A percentile compares a stretch with the other conserved stretches of the same genome.
Evolutionary conservation across 768 basidiomycete genomes (phyloP).

Genomic region (Hemileccinum rubropunctum): DNA sequence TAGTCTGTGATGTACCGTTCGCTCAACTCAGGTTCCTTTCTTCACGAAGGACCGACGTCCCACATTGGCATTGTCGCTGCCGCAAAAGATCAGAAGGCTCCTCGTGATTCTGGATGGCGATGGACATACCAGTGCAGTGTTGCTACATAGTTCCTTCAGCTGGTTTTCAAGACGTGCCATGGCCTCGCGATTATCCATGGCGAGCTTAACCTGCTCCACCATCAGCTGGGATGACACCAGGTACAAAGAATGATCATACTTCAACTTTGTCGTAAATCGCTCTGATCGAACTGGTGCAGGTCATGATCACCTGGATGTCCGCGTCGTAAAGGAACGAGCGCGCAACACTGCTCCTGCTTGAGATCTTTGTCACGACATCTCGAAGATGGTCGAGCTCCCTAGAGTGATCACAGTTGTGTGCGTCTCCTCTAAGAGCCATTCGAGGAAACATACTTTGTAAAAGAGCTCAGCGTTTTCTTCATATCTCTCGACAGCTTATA

Average conservation of each 20-base stretch:
- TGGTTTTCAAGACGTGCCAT: constrained; percentile 12
- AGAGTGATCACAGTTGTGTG: too few species aligned
- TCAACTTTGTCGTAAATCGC: constrained; percentile 4
- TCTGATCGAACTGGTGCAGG: constrained; percentile 11
- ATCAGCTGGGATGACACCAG: neutral
- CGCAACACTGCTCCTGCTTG: neutral
- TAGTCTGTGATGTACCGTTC: too few species aligned
- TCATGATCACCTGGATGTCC: constrained; percentile 7
- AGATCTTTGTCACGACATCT: constrained; percentile 6
- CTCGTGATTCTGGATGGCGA: too few species aligned
- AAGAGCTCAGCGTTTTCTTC: constrained; percentile 1
- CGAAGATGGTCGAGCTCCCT: constrained; percentile 11
- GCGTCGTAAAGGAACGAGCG: constrained; percentile 10
- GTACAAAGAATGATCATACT: neutral
- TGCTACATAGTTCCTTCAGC: neutral
- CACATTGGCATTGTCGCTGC: constrained; percentile 12
- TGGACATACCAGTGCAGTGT: neutral
- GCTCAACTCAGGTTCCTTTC: neutral
- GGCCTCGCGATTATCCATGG: constrained; percentile 7
- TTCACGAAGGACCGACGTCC: neutral
- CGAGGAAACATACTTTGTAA: constrained; percentile 3
- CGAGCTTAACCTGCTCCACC: constrained; percentile 6
- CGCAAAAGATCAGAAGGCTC: neutral
- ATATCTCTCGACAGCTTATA: neutral
- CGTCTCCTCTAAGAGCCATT: too few species aligned